Base-by-base conservation (phyloP, 306 rosid species). In the barrel medic (Medicago truncatula) region DNA sequence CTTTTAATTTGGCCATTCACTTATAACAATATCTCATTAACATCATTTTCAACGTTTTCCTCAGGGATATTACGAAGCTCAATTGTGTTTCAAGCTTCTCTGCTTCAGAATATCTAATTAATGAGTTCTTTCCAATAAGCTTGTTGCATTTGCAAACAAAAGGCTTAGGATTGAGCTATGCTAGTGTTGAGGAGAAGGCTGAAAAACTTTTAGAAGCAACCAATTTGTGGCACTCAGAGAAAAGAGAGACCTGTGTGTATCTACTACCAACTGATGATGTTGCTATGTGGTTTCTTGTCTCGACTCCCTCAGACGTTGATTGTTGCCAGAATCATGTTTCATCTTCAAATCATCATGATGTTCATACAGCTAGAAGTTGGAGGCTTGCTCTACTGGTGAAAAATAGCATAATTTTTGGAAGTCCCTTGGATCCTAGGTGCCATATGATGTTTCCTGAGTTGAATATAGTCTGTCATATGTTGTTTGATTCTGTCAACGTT, bases 211-310 rank as follows among this genome's bases (percentile, higher is more conserved):
- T 86, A 75, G 83, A 80, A 75, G 85, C 92, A 68, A 80, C 91
- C 56, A 79, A 83, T 41, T 74, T 66, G 80, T 76, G 80, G 83
- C 78, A 77, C 82, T 77, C 83, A 12, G 81, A 83, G 74, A 74
- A 72, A 68, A 61, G 73, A 43, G 89, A 77, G 47, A 68, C 76
- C 20, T 60, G 39, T 76, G 74, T 79, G 20, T 28, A 79, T 74
- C 78, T 46, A 62, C 83, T 84, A 28, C 31, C 31, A 18, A 60
- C 81, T 17, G 81, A 83, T 57, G 85, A 93, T 69, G 50, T 83
- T 52, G 96, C 97, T 41, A 84, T 89, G 72, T 93, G 92, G 87
- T 86, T 91, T 79, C 87, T 93, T 81, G 90, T 90, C 76, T 91
- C 88, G 4, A 83, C 86, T 56, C 17, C 71, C 49, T 78, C 92